Base-by-base conservation (phyloP, 768 basidiomycete species). In the Suillus cothurnatus region DNA sequence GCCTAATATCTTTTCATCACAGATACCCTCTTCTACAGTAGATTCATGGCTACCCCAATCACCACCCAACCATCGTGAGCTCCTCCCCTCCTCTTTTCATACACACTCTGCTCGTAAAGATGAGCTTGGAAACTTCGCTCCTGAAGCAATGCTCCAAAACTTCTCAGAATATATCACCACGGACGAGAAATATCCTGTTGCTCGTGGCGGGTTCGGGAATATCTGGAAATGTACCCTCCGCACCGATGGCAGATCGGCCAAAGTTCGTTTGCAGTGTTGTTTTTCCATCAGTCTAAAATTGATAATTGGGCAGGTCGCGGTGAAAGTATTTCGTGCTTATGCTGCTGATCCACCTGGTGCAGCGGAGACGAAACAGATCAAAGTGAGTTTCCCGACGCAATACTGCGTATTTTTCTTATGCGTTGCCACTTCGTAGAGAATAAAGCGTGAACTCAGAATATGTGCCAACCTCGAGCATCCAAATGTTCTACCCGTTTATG, bases 401-500 rank as follows among this genome's bases (percentile, higher is more conserved):
- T 36, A 32, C 4, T 59, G 21, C 1, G 7, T n/a, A 11, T 26
- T 5, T 56, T n/a, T 6, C 21, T 34, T 15, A 56, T 6, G 1
- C 19, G 28, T 32, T 4, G 31, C 8, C 14, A 19, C 31, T 11
- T 83, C 21, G 34, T n/a, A 66, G 72, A 61, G 65, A 28, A 56
- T 73, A 34, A 34, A 49, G n/a, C 64, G 60, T 12, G 67, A 72
- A 63, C 63, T 74, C 21, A 61, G 64, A 11, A 69, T 69, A 21
- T 78, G 77, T 71, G 63, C 63, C 50, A 65, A 52, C 23, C 62
- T 79, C 43, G 50, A 70, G 21, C 78, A 78, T 36, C 61, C 69
- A 9, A 68, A 72, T 58, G 64, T 78, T 8, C 34, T 77, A 6
- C 76, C 73, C n/a, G 66, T 78, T 6, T 72, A 68, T 64, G 77